These are phyloP conservation scores for Pachysandra terminalis DNA, from an alignment of 164 flowering plant species.

Conservation along the genomic window DNA sequence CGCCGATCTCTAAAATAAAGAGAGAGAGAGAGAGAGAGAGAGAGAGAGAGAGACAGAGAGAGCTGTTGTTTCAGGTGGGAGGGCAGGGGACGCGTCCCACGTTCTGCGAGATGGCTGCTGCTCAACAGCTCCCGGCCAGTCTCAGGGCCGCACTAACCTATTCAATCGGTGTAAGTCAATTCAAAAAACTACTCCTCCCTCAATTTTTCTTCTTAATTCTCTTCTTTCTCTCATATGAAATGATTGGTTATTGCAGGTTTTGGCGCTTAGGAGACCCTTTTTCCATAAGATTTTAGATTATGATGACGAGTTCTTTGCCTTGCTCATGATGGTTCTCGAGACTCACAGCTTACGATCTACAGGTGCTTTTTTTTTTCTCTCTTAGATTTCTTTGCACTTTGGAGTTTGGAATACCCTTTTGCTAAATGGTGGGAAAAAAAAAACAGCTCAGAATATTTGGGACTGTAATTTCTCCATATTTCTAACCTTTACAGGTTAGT, in stretches of 20 bases:
- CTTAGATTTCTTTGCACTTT: too few relatives aligned
- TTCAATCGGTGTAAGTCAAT: constrained; percentile 69
- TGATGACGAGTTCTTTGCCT: constrained; percentile 94
- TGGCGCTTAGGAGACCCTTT: constrained; percentile 86
- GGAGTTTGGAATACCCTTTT: too few relatives aligned
- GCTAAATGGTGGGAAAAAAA: too few relatives aligned
- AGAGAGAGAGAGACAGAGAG: too few relatives aligned
- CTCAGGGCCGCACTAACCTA: constrained; percentile 95
- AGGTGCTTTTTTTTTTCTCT: constrained; percentile 37
- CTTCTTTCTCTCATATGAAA: not conserved
- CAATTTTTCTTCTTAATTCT: too few relatives aligned
- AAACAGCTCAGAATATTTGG: too few relatives aligned
- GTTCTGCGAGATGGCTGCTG: constrained; percentile 99
- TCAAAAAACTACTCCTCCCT: not conserved
- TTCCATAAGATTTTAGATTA: constrained; percentile 89
- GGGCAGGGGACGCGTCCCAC: constrained; percentile 98
- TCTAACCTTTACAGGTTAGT: too few relatives aligned
- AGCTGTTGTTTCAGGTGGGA: constrained; percentile 99
- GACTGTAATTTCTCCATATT: too few relatives aligned
- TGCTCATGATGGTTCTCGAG: constrained; percentile 89
- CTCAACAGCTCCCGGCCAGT: constrained; percentile 96
- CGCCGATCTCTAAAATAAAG: too few relatives aligned
- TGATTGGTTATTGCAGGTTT: constrained; percentile 50
- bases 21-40: constrained; percentile 32
- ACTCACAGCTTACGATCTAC: constrained; percentile 89